phyloP scores from a whole-genome alignment of 2,329 filamentous ascomycete species.

The Apiospora koreana region DNA sequence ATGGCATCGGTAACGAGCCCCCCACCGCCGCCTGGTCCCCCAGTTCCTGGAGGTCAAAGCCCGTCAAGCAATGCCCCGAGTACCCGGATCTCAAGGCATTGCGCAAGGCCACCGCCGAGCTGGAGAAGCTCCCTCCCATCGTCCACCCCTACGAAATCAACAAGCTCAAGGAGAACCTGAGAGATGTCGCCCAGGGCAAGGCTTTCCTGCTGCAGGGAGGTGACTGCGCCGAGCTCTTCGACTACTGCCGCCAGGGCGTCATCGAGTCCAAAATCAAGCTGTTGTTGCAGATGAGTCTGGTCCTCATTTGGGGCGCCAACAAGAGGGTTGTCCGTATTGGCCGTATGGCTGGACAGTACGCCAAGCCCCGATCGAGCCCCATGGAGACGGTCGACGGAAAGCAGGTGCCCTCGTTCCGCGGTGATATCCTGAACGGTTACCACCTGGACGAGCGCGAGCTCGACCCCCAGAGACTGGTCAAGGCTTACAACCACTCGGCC shows the following conservation, averaged over 20 bases:
- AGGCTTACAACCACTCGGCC: slow-evolving; percentile 93
- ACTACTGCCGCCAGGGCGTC: slow-evolving; percentile 86
- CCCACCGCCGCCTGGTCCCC: slow-evolving; percentile 50
- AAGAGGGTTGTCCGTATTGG: slow-evolving; percentile 90
- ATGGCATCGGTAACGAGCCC: not conserved
- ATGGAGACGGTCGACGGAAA: slow-evolving; percentile 79
- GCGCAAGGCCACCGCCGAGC: slow-evolving; percentile 61
- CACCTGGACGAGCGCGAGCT: slow-evolving; percentile 72
- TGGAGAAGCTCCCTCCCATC: slow-evolving; percentile 71
- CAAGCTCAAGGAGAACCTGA: slow-evolving; percentile 74
- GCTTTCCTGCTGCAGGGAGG: slow-evolving; percentile 95
- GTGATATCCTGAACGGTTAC: slow-evolving; percentile 94
- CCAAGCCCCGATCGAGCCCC: slow-evolving; percentile 89
- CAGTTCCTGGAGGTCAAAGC: slow-evolving; percentile 74
- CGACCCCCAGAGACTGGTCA: slow-evolving; percentile 81
- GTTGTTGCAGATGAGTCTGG: slow-evolving; percentile 93
- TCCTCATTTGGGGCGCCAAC: slow-evolving; percentile 84
- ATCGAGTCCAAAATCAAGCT: slow-evolving; percentile 98
- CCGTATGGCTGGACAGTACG: slow-evolving; percentile 96
- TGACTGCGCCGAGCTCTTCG: slow-evolving; percentile 96
- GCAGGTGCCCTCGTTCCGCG: slow-evolving; percentile 86
- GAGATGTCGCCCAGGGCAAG: slow-evolving; percentile 85
- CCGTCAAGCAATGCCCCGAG: slow-evolving; percentile 73
- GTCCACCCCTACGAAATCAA: slow-evolving; percentile 81
- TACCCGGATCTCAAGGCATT: slow-evolving; percentile 67